Evolutionary conservation across 176 grass and related monocot genomes (phyloP), one percentile per base, ranked within the genome.

Genomic region (Eleusine coracana): DNA sequence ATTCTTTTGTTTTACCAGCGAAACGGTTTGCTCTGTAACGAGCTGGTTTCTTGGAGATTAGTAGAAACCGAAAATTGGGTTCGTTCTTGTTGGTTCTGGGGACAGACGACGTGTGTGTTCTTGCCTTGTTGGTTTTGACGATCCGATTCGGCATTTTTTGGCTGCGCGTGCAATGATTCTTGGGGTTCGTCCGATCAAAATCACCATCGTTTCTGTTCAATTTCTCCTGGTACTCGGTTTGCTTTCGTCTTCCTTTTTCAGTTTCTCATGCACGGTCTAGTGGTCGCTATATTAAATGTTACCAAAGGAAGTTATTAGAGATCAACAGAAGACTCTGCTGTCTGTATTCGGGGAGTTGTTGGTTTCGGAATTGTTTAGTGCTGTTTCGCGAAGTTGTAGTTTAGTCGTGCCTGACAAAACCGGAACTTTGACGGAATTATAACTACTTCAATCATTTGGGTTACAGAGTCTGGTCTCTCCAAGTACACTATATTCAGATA

Each of bases 21-120:
- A 27, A 27, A 21, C 54, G 8, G 27, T 73, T 61, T 59, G 16
- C 37, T 73, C 66, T 46, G 29, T 1, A 29, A 61, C 66, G 15
- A 15, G 68, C 54, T 38, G 28, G 46, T 42, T 66, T 73, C 68
- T 55, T 86, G 38, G 74, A 46, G 12, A 60, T 73, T 48, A 6
- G 15, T 16, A 0, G 18, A 54, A 39, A 20, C 10, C 2, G 8
- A 27, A 27, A 34, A 1, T 5, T 46, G 7, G 44, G 34, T 74
- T 61, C 44, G 5, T 60, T 37, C 31, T 38, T 16, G 3, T 29
- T 73, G 28, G 68, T 74, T 78, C 7, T 71, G 41, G 2, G 63
- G 66, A 20, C 10, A 27, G 52, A 28, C 11, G 48, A 8, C 40
- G 36, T 23, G 56, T 34, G 31, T 34, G 31, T 34, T 34, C 31